Evolutionary conservation across 768 basidiomycete genomes (phyloP).

Genomic region (Hygrophoropsis aurantiaca): DNA sequence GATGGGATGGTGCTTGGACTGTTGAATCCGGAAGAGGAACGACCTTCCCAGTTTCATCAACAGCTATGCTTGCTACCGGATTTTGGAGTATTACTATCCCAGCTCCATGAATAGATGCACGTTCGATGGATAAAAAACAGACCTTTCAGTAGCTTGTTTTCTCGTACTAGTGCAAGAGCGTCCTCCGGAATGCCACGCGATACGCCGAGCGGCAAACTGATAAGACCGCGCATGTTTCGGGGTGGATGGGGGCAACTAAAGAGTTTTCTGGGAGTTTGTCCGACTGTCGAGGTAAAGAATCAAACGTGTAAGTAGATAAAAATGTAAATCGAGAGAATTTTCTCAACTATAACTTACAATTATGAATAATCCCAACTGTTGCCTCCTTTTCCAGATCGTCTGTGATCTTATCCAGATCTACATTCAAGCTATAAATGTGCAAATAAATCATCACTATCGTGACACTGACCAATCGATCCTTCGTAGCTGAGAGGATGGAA

Average conservation of each 20-base stretch:
- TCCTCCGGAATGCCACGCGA: slow-evolving; percentile 85
- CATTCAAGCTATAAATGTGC: not conserved
- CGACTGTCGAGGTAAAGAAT: slow-evolving; percentile 48
- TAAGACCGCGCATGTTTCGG: slow-evolving; percentile 69
- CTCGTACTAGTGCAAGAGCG: slow-evolving; percentile 64
- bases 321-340: not conserved
- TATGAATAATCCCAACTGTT: slow-evolving; percentile 93
- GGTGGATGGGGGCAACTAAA: slow-evolving; percentile 76
- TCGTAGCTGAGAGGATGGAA: slow-evolving; percentile 95
- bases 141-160: slow-evolving; percentile 58
- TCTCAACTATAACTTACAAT: slow-evolving; percentile 53
- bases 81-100: slow-evolving; percentile 44
- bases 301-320: not conserved
- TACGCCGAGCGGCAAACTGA: slow-evolving; percentile 67
- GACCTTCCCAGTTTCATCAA: slow-evolving; percentile 62
- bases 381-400: slow-evolving; percentile 89
- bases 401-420: slow-evolving; percentile 83
- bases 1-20: slow-evolving; percentile 54
- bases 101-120: slow-evolving; percentile 40
- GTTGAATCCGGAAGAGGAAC: slow-evolving; percentile 61
- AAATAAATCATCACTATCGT: not conserved
- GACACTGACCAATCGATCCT: slow-evolving; percentile 69
- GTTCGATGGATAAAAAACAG: not conserved
- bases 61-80: slow-evolving; percentile 42
- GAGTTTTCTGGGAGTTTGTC: slow-evolving; percentile 88